These are phyloP conservation scores for Cryptosporidium parvum DNA, from an alignment of 169 alveolate species.

Conservation along the genomic window DNA sequence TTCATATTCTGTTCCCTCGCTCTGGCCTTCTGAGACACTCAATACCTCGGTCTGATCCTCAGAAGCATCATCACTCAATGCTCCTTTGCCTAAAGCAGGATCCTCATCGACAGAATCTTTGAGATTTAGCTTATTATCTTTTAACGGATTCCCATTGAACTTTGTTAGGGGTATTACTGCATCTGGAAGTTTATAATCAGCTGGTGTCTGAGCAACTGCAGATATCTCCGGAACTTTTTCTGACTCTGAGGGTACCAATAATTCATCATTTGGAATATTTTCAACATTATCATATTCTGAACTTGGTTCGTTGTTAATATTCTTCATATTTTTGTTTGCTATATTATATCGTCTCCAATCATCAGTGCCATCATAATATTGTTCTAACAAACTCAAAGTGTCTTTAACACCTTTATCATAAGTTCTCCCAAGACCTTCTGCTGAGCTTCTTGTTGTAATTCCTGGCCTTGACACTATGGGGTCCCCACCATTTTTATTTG, in stretches of 20 bases:
- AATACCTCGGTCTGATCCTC: constrained; percentile 53
- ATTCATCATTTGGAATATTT: background rate
- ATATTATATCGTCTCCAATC: constrained; percentile 54
- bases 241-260: background rate
- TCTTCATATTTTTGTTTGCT: constrained; percentile 23
- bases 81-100: constrained; percentile 1
- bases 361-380: constrained; percentile 49
- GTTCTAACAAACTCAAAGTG: constrained; percentile 25
- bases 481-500: background rate
- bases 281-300: background rate
- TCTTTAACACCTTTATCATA: constrained; percentile 72
- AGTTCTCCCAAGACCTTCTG: constrained; percentile 72
- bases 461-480: constrained; percentile 47
- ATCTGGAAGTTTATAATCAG: constrained; percentile 70
- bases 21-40: constrained; percentile 6
- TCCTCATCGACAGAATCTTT: constrained; percentile 1
- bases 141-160: background rate
- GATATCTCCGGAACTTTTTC: constrained; percentile 2
- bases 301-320: background rate
- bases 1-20: constrained; percentile 47
- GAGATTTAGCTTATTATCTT: background rate
- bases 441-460: constrained; percentile 52
- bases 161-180: constrained; percentile 47
- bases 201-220: constrained; percentile 73
- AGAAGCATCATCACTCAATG: background rate